Conservation (phyloP, 1,284 basidiomycete genomes). For the Laetiporus sulphureus region DNA sequence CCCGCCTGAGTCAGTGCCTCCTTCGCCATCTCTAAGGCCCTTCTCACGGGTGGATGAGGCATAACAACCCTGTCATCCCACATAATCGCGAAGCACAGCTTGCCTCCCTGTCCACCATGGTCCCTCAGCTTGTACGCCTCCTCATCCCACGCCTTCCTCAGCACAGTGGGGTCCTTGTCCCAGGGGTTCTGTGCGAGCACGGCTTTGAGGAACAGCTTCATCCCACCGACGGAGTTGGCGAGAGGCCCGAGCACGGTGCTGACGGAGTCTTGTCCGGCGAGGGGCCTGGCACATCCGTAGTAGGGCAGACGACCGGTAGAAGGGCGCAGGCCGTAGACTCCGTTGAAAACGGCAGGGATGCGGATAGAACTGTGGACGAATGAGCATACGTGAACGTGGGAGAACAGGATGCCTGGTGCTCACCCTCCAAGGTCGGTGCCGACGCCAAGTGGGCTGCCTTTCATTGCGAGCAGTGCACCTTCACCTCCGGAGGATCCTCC, state of each 20-base stretch:
- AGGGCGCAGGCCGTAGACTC: constrained; percentile 56
- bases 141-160: constrained; percentile 18
- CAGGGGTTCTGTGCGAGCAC: constrained; percentile 52
- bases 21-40: constrained; percentile 39
- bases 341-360: constrained; percentile 54
- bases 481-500: constrained; percentile 57
- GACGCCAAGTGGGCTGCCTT: constrained; percentile 59
- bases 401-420: constrained; percentile 7
- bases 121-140: constrained; percentile 21
- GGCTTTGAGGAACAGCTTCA: constrained; percentile 59
- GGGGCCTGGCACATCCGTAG: constrained; percentile 49
- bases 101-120: constrained; percentile 33
- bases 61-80: constrained; percentile 39
- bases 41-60: constrained; percentile 41
- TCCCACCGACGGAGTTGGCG: constrained; percentile 44
- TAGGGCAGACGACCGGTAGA: constrained; percentile 70
- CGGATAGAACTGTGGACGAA: constrained; percentile 31
- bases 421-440: constrained; percentile 70
- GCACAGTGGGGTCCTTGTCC: constrained; percentile 37
- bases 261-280: constrained; percentile 37
- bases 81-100: constrained; percentile 35
- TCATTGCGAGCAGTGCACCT: constrained; percentile 50
- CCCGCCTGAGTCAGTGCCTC: constrained; percentile 41
- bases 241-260: constrained; percentile 72
- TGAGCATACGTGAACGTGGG: not conserved